Evolutionary conservation across 495 filamentous ascomycete genomes (phyloP), one percentile per base, ranked within the genome.

Genomic region (Sphaerosporella brunnea): DNA sequence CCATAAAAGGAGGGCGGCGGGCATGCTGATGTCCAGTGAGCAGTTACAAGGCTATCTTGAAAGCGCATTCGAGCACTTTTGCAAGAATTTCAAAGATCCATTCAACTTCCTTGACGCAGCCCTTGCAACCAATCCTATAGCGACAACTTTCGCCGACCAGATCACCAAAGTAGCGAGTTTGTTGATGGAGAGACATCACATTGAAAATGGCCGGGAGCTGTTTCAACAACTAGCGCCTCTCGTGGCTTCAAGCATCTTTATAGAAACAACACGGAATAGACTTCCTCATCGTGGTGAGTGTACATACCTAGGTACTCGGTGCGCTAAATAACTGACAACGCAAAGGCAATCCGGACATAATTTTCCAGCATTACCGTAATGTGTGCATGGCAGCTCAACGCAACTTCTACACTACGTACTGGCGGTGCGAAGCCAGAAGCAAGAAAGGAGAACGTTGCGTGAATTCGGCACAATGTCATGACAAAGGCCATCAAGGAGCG

Each of bases 61-160:
- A 9, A 40, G 45, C 15, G 53, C 53, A 16, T 58, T 58, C 35
- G 49, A 58, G 8, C 55, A 58, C 18, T 58, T 56, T 37, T 52
- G 47, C n/a, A 5, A 9, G 5, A 40, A 54, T 26, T 48, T 44
- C 11, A 56, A 39, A 37, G 21, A 37, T n/a, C 55, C 55, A 9
- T 58, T 58, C 50, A 58, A 58, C 40, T 58, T 58, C 36, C 41
- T 56, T 30, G 45, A 51, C 5, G 53, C 55, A 7, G 55, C 55
- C 2, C 36, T 56, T 10, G 53, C 19, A 8, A 47, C 45, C 23
- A 57, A 57, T 13, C 55, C 53, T 7, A 42, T 58, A 23, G 36
- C 53, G 19, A 49, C 39, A 32, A 56, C 43, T 4, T 58, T 58
- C 15, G 45, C 47, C 18, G 55, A 56, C 26, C 55, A 58, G 39